Conservation (phyloP, 2,329 filamentous ascomycete genomes). For the Cytospora leucostoma region DNA sequence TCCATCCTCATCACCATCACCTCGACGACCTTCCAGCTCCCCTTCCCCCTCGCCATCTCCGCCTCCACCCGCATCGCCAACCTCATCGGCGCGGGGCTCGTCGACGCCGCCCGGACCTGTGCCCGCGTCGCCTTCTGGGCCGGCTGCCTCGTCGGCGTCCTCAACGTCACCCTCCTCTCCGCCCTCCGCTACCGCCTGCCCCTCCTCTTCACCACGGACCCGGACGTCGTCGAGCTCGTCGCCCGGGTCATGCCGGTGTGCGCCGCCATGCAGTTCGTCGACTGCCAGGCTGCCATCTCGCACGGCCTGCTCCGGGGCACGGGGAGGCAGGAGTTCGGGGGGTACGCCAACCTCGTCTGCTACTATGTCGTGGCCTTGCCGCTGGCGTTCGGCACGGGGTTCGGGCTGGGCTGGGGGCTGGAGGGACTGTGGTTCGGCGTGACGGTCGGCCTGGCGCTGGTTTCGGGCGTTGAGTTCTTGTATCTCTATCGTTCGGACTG, state of each 20-base stretch:
- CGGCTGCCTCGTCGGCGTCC: constrained; percentile 70
- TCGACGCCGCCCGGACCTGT: constrained; percentile 76
- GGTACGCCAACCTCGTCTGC: constrained; percentile 81
- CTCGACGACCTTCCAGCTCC: constrained; percentile 83
- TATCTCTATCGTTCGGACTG: constrained; percentile 56
- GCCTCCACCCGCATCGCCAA: constrained; percentile 88
- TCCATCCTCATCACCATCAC: constrained; percentile 79
- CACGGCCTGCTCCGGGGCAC: constrained; percentile 86
- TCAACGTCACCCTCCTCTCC: constrained; percentile 74
- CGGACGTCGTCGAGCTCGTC: constrained; percentile 68
- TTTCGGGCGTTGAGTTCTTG: constrained; percentile 54
- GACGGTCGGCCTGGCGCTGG: constrained; percentile 68
- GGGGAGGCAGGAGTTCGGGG: constrained; percentile 85
- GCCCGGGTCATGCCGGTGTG: constrained; percentile 74
- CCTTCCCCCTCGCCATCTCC: constrained; percentile 88
- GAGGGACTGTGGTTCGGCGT: constrained; percentile 81
- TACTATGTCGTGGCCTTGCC: constrained; percentile 89
- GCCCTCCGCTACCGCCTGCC: constrained; percentile 73
- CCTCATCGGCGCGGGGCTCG: constrained; percentile 82
- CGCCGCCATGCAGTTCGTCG: constrained; percentile 87
- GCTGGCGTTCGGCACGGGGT: constrained; percentile 75
- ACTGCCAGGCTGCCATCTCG: constrained; percentile 75
- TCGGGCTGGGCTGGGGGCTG: constrained; percentile 75
- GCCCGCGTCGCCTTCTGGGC: constrained; percentile 74
- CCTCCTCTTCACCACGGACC: constrained; percentile 73